Conservation (phyloP, 176 grass and related monocot genomes). For the Tuctoria greenei region DNA sequence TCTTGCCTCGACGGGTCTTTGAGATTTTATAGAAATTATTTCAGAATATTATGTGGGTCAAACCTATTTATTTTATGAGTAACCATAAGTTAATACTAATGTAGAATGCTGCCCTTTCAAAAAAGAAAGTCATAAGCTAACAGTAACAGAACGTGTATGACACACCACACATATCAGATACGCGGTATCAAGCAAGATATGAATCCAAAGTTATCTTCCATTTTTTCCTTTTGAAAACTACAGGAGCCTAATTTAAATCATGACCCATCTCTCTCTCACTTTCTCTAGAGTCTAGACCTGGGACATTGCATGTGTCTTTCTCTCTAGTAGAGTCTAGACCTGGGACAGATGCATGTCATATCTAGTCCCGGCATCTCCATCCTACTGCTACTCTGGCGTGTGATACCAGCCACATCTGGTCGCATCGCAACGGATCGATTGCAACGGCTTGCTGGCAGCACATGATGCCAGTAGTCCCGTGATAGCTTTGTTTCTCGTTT, state of each 20-base stretch:
- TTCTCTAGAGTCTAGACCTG: neutral
- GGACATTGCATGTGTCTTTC: neutral
- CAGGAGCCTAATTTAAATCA: slow-evolving; percentile 3
- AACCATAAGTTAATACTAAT: no score
- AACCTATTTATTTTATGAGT: no score
- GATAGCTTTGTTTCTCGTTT: neutral
- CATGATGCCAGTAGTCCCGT: neutral
- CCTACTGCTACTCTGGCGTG: neutral
- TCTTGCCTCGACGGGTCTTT: no score
- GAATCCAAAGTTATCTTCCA: neutral
- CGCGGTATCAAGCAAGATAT: neutral
- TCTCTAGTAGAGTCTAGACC: neutral
- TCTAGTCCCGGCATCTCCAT: neutral
- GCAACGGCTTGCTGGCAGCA: slow-evolving; percentile 18
- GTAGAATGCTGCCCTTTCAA: no score
- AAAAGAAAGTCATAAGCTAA: neutral
- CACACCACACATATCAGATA: neutral
- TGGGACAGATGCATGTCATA: neutral
- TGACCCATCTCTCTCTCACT: neutral
- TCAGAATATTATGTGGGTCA: no score
- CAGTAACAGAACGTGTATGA: neutral
- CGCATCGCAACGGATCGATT: slow-evolving; percentile 10
- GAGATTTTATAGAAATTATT: no score
- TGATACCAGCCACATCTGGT: slow-evolving; percentile 4
- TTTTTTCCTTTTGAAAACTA: neutral